Conservation (phyloP, 1,139 yeast species). For the Geotrichum macrosporum region DNA sequence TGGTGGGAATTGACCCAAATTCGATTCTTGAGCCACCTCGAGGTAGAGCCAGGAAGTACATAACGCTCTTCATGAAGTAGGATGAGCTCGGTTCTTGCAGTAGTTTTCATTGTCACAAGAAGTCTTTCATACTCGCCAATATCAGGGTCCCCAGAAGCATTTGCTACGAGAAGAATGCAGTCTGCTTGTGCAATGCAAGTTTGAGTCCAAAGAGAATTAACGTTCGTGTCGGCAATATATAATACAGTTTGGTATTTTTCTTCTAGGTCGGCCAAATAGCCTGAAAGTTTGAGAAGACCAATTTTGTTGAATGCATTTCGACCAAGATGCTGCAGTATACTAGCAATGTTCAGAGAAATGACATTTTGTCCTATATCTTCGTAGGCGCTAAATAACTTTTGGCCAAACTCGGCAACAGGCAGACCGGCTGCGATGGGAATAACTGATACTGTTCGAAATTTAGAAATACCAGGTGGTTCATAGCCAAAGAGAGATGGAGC, state of each 20-base stretch:
- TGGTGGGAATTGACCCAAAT: slow-evolving; percentile 93
- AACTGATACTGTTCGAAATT: slow-evolving; percentile 75
- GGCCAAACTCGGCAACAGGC: slow-evolving; percentile 83
- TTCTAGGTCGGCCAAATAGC: slow-evolving; percentile 86
- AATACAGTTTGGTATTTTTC: slow-evolving; percentile 82
- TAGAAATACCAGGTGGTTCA: slow-evolving; percentile 37
- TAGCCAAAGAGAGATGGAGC: slow-evolving; percentile 18
- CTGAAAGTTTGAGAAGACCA: slow-evolving; percentile 78
- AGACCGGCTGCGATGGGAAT: slow-evolving; percentile 74
- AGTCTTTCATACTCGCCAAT: slow-evolving; percentile 83
- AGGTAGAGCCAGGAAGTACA: slow-evolving; percentile 82
- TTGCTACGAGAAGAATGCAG: slow-evolving; percentile 52
- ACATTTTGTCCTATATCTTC: slow-evolving; percentile 69
- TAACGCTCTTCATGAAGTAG: slow-evolving; percentile 76
- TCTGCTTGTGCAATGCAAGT: slow-evolving; percentile 95
- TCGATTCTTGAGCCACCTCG: slow-evolving; percentile 76
- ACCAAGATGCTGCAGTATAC: slow-evolving; percentile 76
- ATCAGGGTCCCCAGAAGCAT: slow-evolving; percentile 56
- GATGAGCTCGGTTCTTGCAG: slow-evolving; percentile 85
- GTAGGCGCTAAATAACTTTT: slow-evolving; percentile 62
- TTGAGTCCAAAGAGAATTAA: slow-evolving; percentile 82
- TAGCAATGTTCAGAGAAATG: slow-evolving; percentile 74
- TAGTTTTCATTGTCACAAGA: slow-evolving; percentile 68
- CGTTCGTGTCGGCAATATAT: slow-evolving; percentile 81
- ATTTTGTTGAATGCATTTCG: slow-evolving; percentile 89